These are phyloP conservation scores for Camellia granthamiana DNA, from an alignment of 148 eudicot genomes.

Conservation along the genomic window DNA sequence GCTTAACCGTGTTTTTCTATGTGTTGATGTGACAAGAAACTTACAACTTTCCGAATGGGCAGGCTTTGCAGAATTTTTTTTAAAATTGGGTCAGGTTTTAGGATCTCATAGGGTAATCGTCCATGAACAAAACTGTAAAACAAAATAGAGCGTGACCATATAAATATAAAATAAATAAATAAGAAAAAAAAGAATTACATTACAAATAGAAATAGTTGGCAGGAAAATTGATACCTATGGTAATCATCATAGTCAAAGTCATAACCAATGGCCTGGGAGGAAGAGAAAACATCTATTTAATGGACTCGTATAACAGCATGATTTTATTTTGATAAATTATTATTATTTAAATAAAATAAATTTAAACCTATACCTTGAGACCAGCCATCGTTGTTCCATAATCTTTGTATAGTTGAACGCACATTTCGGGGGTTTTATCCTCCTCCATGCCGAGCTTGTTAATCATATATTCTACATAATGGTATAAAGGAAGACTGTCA, in stretches of 20 bases:
- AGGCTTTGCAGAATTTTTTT: constrained; percentile 66
- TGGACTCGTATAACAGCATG: neutral
- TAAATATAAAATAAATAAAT: neutral
- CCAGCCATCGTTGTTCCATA: constrained; percentile 99
- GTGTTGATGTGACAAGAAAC: constrained; percentile 18
- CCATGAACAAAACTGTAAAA: constrained; percentile 79
- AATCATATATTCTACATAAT: constrained; percentile 63
- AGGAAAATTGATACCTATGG: constrained; percentile 52
- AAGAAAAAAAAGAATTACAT: too few relatives aligned
- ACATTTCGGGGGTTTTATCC: constrained; percentile 52
- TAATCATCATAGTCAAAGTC: constrained; percentile 82
- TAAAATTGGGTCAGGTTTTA: constrained; percentile 72
- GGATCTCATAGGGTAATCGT: constrained; percentile 72
- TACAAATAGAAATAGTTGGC: neutral
- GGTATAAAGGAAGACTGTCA: constrained; percentile 1
- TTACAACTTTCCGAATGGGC: constrained; percentile 81
- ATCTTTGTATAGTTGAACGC: constrained; percentile 61
- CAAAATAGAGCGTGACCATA: neutral
- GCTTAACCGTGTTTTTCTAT: neutral
- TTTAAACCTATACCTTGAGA: constrained; percentile 50
- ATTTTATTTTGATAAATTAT: neutral
- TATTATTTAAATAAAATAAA: neutral
- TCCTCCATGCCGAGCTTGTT: constrained; percentile 75
- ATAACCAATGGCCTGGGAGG: constrained; percentile 79
- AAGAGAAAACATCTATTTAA: constrained; percentile 5